Evolutionary conservation across 768 basidiomycete genomes (phyloP), one percentile per base, ranked within the genome.

Genomic region (Astraeus odoratus): DNA sequence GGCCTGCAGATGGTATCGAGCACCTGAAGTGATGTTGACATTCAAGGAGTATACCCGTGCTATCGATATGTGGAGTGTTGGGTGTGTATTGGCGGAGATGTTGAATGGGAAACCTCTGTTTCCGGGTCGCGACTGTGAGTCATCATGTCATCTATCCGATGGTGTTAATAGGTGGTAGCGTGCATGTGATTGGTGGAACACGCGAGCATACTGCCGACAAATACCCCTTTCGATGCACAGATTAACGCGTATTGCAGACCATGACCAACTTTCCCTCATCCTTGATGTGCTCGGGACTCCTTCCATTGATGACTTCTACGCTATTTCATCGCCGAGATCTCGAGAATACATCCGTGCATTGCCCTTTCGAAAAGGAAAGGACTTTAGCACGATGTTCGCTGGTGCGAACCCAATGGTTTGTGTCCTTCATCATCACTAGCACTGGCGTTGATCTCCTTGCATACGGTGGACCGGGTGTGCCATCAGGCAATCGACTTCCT

Each of bases 21-120:
- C 95, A 0, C 95, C 95, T 0, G 95, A 97, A 63, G 89, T 98
- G 50, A 97, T 98, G 95, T 76, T 98, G 27, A 95, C 91, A 0
- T 97, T 96, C 72, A 92, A 94, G 59, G 84, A 94, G 69, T 97
- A 97, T 62, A 93, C 91, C 5, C 77, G 78, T 26, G 85, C 85
- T 0, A 86, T 90, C 63, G 87, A 90, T 52, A 76, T 91, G 60
- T 92, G 88, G 89, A 81, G 80, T 47, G 86, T 90, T 16, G 86
- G 88, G 1, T 91, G 88, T 58, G 81, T 90, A 2, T 67, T 90
- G 39, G 94, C 93, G 6, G 93, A 94, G 67, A 92, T 94, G 90
- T 69, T 94, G 0, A 81, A 76, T 47, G 90, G 94, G n/a, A 83
- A 86, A 58, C 88, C 94, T 1, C 67, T 97, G 46, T 98, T 97